Conservation (phyloP, 345 rosid species). For the Dimocarpus longan region DNA sequence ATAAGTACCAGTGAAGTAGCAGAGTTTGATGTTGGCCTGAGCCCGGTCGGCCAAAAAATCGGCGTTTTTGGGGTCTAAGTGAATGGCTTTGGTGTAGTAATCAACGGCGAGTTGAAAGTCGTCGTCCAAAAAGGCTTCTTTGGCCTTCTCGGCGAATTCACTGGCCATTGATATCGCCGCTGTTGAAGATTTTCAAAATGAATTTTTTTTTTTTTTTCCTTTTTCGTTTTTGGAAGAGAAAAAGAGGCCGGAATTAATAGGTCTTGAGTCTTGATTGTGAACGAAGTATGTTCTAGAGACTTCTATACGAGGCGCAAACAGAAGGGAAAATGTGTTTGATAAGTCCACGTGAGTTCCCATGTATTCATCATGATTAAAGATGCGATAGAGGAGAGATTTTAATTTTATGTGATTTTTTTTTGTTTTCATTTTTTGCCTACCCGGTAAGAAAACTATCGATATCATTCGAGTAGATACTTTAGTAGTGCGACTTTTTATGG, state of each 20-base stretch:
- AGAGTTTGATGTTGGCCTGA: constrained; percentile 69
- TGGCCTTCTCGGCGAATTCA: constrained; percentile 50
- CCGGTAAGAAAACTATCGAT: too few species aligned
- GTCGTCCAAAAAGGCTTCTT: constrained; percentile 68
- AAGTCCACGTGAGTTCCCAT: too few species aligned
- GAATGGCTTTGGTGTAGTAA: constrained; percentile 64
- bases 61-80: constrained; percentile 49
- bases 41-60: constrained; percentile 71
- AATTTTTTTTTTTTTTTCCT: too few species aligned
- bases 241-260: too few species aligned
- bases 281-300: not conserved
- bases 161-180: constrained; percentile 26
- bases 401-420: too few species aligned
- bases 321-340: not conserved
- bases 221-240: too few species aligned
- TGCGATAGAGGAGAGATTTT: too few species aligned
- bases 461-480: too few species aligned
- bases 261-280: not conserved
- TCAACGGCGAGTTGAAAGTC: constrained; percentile 57
- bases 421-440: too few species aligned
- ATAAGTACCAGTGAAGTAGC: constrained; percentile 47
- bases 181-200: not conserved
- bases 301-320: not conserved
- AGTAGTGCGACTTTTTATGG: too few species aligned
- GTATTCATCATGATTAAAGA: too few species aligned